These are phyloP conservation scores for Cladobotryum protrusum DNA, from an alignment of 2,329 filamentous ascomycete species.

Conservation along the genomic window DNA sequence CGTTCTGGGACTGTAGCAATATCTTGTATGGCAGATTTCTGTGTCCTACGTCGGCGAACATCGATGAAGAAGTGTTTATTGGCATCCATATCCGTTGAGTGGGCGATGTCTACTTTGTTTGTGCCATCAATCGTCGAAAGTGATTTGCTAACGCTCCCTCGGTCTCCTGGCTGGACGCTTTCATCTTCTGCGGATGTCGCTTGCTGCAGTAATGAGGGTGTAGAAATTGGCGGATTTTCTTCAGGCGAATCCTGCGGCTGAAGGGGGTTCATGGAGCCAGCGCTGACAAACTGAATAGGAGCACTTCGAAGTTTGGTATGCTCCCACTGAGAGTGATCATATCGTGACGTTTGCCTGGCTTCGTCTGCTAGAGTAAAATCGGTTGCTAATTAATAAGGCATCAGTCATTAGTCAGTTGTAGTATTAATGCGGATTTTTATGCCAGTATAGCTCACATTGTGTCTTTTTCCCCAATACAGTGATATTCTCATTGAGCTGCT, in stretches of 20 bases:
- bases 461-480: not conserved
- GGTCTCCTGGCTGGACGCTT: not conserved
- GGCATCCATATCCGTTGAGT: slow-evolving; percentile 6
- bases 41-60: slow-evolving; percentile 23
- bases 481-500: slow-evolving; percentile 17
- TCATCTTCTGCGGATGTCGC: too few species aligned
- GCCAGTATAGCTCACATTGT: not conserved
- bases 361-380: slow-evolving; percentile 39
- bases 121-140: slow-evolving; percentile 7
- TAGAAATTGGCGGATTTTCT: slow-evolving; percentile 12
- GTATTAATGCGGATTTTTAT: not conserved
- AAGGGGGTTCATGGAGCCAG: slow-evolving; percentile 46
- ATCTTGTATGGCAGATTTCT: not conserved
- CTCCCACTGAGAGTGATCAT: slow-evolving; percentile 36
- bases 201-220: too few species aligned
- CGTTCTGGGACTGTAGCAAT: slow-evolving; percentile 14
- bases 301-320: slow-evolving; percentile 39
- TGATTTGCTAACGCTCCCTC: not conserved
- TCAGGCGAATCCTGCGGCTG: slow-evolving; percentile 28
- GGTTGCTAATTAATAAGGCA: slow-evolving; percentile 27
- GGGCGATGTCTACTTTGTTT: slow-evolving; percentile 15
- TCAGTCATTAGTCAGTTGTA: not conserved
- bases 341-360: slow-evolving; percentile 42
- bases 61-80: slow-evolving; percentile 32
- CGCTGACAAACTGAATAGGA: slow-evolving; percentile 48